Base-by-base conservation (phyloP, 2,329 filamentous ascomycete species). In the Fonsecaea pedrosoi region DNA sequence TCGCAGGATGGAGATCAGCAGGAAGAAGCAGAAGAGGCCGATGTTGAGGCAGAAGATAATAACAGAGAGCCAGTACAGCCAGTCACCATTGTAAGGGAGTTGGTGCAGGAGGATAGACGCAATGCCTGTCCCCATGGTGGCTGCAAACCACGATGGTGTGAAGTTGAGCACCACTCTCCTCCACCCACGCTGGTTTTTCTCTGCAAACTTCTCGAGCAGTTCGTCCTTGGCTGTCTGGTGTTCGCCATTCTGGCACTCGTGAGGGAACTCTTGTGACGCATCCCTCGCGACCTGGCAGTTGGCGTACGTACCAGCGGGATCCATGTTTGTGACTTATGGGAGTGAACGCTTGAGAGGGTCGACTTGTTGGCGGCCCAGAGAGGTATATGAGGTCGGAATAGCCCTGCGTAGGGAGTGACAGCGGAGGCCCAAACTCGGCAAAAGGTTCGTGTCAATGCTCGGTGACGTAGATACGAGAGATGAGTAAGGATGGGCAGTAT, bases 111-210 rank as follows among this genome's bases (percentile, higher is more conserved):
- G 79, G 55, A 90, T 84, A 2, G 86, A 86, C 5, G 88, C 84
- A 53, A 91, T 86, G 12, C 88, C 89, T 0, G 88, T 91, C 37
- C 89, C 88, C 88, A 91, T 87, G 54, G 81, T 86, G 32, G 84
- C 82, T 4, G 84, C 79, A 72, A 87, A 87, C 86, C 86, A 88
- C 75, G 83, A 86, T 37, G 84, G 84, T 35, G 82, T 85, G 71
- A 86, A 86, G 72, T 86, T 84, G 64, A 66, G 40, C 30, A 69
- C 64, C n/a, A 69, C 58, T n/a, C 61, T 45, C 35, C 67, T 35
- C 60, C 64, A 69, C 62, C 69, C 69, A 25, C 70, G 59, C 37
- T 78, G 74, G 67, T 77, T 73, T 64, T 77, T 76, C 15, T 82
- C 58, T 8, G 58, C 40, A n/a, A 67, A 67, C 32, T 32, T 60